Percentiles rank a stretch among this genome's conserved stretches.
Evolutionary conservation across 495 filamentous ascomycete genomes (phyloP).

Genomic region (Collariella sp.): DNA sequence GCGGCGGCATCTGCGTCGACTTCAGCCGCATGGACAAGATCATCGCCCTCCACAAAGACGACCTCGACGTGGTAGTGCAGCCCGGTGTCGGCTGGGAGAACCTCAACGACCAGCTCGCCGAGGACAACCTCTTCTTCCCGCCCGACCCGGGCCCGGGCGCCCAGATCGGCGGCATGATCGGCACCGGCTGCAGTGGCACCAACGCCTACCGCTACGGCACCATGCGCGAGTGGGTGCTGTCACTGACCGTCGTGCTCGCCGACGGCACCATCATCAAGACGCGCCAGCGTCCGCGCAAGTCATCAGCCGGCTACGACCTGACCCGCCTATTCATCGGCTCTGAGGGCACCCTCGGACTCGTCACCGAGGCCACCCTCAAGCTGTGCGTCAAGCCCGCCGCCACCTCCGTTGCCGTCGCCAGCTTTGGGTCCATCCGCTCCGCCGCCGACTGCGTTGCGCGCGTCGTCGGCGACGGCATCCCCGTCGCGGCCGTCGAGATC

Average conservation of each 20-base stretch:
- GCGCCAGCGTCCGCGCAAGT: constrained; percentile 65
- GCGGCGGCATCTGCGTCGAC: constrained; percentile 69
- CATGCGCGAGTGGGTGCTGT: constrained; percentile 94
- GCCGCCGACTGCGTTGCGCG: constrained; percentile 75
- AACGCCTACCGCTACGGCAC: constrained; percentile 92
- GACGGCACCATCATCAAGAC: constrained; percentile 92
- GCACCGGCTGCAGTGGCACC: constrained; percentile 86
- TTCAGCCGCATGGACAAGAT: constrained; percentile 71
- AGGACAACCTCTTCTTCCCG: constrained; percentile 69
- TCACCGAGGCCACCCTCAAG: constrained; percentile 73
- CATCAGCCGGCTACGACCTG: constrained; percentile 77
- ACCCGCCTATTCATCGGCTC: constrained; percentile 73
- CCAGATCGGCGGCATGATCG: constrained; percentile 94
- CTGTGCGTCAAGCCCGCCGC: constrained; percentile 68
- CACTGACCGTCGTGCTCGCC: constrained; percentile 82
- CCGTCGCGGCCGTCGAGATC: constrained; percentile 83
- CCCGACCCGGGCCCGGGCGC: constrained; percentile 75
- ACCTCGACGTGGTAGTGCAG: constrained; percentile 75
- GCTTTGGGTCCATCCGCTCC: constrained; percentile 66
- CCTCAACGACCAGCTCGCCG: constrained; percentile 61
- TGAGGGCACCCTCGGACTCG: constrained; percentile 69
- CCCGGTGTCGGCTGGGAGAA: constrained; percentile 73
- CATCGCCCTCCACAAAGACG: constrained; percentile 58
- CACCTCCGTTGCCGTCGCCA: constrained; percentile 75
- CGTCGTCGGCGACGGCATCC: constrained; percentile 71